These are phyloP conservation scores for Hepatocystis sp. DNA, from an alignment of 169 alveolate species.

Conservation along the genomic window DNA sequence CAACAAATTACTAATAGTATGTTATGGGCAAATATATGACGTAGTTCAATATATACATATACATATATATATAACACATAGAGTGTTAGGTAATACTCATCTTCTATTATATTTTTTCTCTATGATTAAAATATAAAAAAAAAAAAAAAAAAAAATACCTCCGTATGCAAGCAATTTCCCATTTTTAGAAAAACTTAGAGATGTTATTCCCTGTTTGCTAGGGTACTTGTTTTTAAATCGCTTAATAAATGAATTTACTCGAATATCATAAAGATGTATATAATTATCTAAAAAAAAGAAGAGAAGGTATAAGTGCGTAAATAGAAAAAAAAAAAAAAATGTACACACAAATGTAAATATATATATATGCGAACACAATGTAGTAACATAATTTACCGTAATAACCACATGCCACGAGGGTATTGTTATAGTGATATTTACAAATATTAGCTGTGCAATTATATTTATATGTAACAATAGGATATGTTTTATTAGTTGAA, in stretches of 20 bases:
- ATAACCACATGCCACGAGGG: slow-evolving; percentile 64
- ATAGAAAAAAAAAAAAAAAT: background rate
- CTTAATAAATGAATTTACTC: slow-evolving; percentile 57
- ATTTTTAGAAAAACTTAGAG: slow-evolving; percentile 67
- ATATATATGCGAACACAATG: background rate
- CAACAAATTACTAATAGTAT: too few relatives aligned
- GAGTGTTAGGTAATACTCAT: too few relatives aligned
- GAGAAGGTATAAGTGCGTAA: background rate
- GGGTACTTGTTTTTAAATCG: slow-evolving; percentile 65
- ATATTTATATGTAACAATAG: slow-evolving; percentile 56
- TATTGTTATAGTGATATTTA: slow-evolving; percentile 61
- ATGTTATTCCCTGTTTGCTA: slow-evolving; percentile 68
- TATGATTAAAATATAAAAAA: background rate
- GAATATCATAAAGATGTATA: slow-evolving; percentile 47
- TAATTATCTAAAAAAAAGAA: slow-evolving; percentile 39
- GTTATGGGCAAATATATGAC: too few relatives aligned
- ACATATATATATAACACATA: too few relatives aligned
- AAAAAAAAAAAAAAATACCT: slow-evolving; percentile 42
- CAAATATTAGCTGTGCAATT: slow-evolving; percentile 53
- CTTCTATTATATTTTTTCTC: too few relatives aligned
- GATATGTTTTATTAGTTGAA: slow-evolving; percentile 69
- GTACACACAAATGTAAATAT: slow-evolving; percentile 1
- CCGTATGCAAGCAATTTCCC: slow-evolving; percentile 50
- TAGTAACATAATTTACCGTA: slow-evolving; percentile 21
- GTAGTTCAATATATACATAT: too few relatives aligned